Percentiles rank a stretch among this genome's conserved stretches.
phyloP scores from a whole-genome alignment of 1,284 basidiomycete species.

The Cryptococcus sp. region DNA sequence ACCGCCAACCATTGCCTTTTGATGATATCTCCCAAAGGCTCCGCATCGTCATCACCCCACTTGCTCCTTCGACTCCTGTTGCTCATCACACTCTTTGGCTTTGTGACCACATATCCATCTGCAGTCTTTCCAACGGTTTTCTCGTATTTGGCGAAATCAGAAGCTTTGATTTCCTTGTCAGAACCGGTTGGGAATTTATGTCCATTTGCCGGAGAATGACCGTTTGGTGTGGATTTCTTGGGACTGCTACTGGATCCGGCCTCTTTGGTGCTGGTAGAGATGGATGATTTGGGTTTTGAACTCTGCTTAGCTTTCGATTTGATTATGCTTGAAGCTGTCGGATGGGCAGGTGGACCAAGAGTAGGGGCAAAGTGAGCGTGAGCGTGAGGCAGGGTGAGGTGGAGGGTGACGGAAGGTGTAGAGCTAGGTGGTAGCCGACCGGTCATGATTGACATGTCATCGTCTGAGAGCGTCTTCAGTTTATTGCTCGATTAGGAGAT shows the following conservation, averaged over 20 bases:
- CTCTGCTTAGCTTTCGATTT: constrained; percentile 8
- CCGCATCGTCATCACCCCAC: constrained; percentile 41
- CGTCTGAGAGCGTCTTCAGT: constrained; percentile 26
- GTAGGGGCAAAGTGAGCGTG: constrained; percentile 18
- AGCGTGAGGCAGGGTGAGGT: constrained; percentile 29
- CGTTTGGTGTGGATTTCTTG: background rate
- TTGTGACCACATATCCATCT: background rate
- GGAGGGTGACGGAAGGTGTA: constrained; percentile 36
- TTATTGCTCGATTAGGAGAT: background rate
- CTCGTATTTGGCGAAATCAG: background rate
- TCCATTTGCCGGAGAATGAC: background rate
- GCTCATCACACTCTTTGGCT: constrained; percentile 15
- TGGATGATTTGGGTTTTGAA: constrained; percentile 7
- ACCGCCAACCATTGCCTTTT: constrained; percentile 38
- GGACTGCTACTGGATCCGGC: background rate
- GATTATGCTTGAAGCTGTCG: constrained; percentile 18
- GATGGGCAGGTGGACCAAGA: constrained; percentile 16
- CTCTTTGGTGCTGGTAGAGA: background rate
- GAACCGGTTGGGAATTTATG: background rate
- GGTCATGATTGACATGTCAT: constrained; percentile 45
- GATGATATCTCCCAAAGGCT: constrained; percentile 37
- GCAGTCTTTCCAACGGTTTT: background rate
- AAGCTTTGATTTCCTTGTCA: background rate
- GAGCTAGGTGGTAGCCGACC: constrained; percentile 34
- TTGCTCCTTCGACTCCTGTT: constrained; percentile 31